Evolutionary conservation across 192 early-diverging fungal species (phyloP), one percentile per base, ranked within the genome.

Genomic region (Gamsiella multidivaricata): DNA sequence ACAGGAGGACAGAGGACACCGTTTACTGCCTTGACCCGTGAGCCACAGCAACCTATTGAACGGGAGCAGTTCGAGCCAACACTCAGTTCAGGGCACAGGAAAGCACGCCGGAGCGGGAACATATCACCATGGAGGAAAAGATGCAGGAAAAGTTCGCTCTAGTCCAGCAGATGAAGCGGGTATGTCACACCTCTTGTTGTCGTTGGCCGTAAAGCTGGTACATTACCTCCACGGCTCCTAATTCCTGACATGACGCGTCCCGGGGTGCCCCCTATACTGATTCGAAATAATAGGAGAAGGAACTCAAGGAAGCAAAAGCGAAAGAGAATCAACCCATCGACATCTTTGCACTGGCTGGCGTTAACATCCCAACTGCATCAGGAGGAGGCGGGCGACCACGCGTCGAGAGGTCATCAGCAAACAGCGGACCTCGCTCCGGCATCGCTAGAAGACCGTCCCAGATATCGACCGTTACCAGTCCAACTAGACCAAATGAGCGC

Each of bases 91-190:
- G n/a, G n/a, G n/a, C n/a, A n/a, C n/a, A n/a, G n/a, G n/a, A n/a
- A n/a, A n/a, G n/a, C n/a, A n/a, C n/a, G 45, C 45, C 39, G 8
- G 12, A 43, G 9, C 12, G 5, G 12, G 14, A 50, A 18, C 23
- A 46, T 41, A 22, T 54, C 32, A 47, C 51, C 26, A 67, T 67
- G 61, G 58, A 68, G 18, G 63, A 61, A 37, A 75, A 75, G 33
- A 32, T 76, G 43, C 72, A 76, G 29, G 72, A 76, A 46, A 76
- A 76, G 41, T 76, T 76, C 59, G 72, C 72, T 11, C 47, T 76
- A 23, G 51, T 76, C 32, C 72, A 76, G 56, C 72, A 67, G 52
- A 76, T 76, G 72, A 67, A 67, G 59, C 37, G 72, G 59, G 72
- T 76, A 76, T 34, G 55, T 26, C 12, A 11, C 28, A 5, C 9